A percentile compares a stretch with the other conserved stretches of the same genome.
Conservation (phyloP, 768 basidiomycete genomes). For the Suillus decipiens region DNA sequence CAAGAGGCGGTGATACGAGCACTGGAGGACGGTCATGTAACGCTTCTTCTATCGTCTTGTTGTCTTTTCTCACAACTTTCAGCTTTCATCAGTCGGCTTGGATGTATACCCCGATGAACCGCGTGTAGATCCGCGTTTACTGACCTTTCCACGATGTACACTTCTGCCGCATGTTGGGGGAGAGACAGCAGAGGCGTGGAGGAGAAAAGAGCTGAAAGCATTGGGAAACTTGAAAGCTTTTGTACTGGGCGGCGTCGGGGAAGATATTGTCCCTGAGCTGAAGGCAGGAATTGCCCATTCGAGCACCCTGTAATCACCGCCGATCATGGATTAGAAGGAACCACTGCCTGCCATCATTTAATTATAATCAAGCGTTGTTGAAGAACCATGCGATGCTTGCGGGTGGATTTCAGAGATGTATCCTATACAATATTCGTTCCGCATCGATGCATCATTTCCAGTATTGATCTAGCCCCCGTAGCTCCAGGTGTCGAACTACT, state of each 20-base stretch:
- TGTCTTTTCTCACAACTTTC: slow-evolving; percentile 5
- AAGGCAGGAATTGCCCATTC: background rate
- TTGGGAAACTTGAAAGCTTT: slow-evolving; percentile 70
- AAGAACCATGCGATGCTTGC: too few species aligned
- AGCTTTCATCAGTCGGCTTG: slow-evolving; percentile 77
- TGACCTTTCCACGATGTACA: slow-evolving; percentile 74
- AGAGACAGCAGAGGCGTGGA: slow-evolving; percentile 71
- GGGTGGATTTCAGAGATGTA: too few species aligned
- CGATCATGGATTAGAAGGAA: background rate
- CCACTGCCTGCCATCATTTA: background rate
- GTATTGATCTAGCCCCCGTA: too few species aligned
- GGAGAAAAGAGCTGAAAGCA: slow-evolving; percentile 75
- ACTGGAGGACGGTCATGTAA: slow-evolving; percentile 79
- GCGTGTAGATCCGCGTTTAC: slow-evolving; percentile 66
- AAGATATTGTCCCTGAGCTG: slow-evolving; percentile 60
- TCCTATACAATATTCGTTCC: too few species aligned
- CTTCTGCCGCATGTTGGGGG: slow-evolving; percentile 90
- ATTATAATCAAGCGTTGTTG: background rate
- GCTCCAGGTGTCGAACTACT: too few species aligned
- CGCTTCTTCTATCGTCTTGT: slow-evolving; percentile 37
- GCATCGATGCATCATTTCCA: too few species aligned
- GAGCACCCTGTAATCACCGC: background rate
- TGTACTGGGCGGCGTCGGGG: slow-evolving; percentile 56
- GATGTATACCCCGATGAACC: slow-evolving; percentile 86
- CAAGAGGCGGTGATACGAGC: slow-evolving; percentile 84